A percentile compares a stretch with the other conserved stretches of the same genome.
These are phyloP conservation scores for Malus domestica DNA, from an alignment of 306 rosid species.

Conservation along the genomic window DNA sequence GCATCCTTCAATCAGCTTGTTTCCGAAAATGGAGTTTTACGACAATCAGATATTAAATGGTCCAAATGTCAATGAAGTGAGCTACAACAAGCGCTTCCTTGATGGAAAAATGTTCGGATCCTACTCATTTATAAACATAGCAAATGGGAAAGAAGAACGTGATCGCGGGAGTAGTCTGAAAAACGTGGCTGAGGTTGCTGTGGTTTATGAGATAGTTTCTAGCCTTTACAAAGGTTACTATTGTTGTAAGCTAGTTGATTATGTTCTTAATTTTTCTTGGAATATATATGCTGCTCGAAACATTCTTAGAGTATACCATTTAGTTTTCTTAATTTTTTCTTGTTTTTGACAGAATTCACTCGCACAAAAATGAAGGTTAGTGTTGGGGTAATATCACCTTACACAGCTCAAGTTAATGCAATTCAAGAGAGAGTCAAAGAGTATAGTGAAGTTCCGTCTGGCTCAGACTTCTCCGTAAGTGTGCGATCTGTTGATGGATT, in stretches of 20 bases:
- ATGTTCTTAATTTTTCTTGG: background rate
- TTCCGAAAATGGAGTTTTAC: slow-evolving; percentile 28
- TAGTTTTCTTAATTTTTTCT: background rate
- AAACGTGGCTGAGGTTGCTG: slow-evolving; percentile 42
- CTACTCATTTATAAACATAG: slow-evolving; percentile 24
- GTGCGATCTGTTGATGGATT: slow-evolving; percentile 56
- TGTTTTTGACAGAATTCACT: slow-evolving; percentile 20
- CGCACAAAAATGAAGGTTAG: slow-evolving; percentile 14
- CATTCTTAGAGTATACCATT: background rate
- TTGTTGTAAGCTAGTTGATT: no score
- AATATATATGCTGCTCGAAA: background rate
- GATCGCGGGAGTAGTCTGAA: slow-evolving; percentile 8
- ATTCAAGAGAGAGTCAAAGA: slow-evolving; percentile 32
- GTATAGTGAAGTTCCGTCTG: background rate
- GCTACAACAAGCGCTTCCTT: slow-evolving; percentile 8
- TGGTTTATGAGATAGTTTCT: slow-evolving; percentile 28
- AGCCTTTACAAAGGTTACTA: slow-evolving; percentile 31
- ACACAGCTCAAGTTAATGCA: slow-evolving; percentile 42
- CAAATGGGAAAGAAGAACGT: slow-evolving; percentile 22
- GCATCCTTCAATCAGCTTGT: slow-evolving; percentile 35
- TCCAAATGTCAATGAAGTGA: slow-evolving; percentile 9
- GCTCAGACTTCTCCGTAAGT: slow-evolving; percentile 24
- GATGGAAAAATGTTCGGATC: slow-evolving; percentile 12
- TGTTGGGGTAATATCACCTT: slow-evolving; percentile 57
- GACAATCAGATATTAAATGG: slow-evolving; percentile 6